phyloP scores from a whole-genome alignment of 1,139 yeast genomes.

The Magnusiomyces tetraspermus region DNA sequence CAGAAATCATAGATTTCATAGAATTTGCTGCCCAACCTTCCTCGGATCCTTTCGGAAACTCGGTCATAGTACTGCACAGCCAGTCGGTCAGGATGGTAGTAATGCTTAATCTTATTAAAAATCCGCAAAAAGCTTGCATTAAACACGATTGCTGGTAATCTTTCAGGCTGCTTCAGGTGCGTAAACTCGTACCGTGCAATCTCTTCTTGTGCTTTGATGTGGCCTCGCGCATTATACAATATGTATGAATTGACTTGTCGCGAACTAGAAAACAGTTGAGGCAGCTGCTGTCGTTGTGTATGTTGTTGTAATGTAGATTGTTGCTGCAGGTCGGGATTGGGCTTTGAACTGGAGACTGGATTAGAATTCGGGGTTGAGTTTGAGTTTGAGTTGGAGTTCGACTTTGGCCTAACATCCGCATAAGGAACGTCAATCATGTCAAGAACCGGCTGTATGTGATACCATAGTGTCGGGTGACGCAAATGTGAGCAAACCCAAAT shows the following conservation, averaged over 20 bases:
- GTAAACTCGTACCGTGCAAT: slow-evolving; percentile 10
- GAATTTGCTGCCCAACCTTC: slow-evolving; percentile 6
- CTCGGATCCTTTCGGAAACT: slow-evolving; percentile 6
- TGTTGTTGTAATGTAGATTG: too few species aligned
- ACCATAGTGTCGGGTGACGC: slow-evolving; percentile 7
- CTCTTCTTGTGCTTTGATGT: slow-evolving; percentile 12
- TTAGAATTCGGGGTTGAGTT: too few species aligned
- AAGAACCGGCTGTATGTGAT: slow-evolving; percentile 9
- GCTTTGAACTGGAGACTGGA: too few species aligned
- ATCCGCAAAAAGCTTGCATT: slow-evolving; percentile 10
- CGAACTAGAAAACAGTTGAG: slow-evolving; percentile 5
- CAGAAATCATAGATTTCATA: slow-evolving; percentile 6
- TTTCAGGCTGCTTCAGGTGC: background rate
- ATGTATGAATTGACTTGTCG: slow-evolving; percentile 11
- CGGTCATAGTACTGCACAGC: slow-evolving; percentile 14
- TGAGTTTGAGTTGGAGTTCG: too few species aligned
- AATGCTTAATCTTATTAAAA: slow-evolving; percentile 11
- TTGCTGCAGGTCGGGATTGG: too few species aligned
- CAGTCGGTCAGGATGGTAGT: slow-evolving; percentile 11
- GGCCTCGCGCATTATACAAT: slow-evolving; percentile 9
- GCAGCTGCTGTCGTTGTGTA: too few species aligned
- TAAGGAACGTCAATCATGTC: slow-evolving; percentile 4
- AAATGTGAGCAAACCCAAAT: slow-evolving; percentile 12
- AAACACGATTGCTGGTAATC: slow-evolving; percentile 3
- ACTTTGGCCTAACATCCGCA: too few species aligned